phyloP scores from a whole-genome alignment of 2,329 filamentous ascomycete species.

The Aspergillus luchuensis region DNA sequence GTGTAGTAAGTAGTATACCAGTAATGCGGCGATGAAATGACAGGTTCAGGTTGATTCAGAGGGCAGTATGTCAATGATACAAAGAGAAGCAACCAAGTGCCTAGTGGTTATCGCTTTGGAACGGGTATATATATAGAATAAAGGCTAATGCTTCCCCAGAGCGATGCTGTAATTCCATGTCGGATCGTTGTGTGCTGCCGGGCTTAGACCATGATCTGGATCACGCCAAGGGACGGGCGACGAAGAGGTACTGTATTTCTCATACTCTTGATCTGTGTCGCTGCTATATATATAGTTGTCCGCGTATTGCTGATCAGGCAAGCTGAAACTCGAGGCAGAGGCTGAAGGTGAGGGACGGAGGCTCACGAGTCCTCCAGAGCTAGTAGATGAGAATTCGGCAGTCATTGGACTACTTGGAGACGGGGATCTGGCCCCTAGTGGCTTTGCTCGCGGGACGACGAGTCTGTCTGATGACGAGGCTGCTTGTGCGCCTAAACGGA shows the following conservation, averaged over 20 bases:
- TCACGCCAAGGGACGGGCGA: conserved; percentile 13
- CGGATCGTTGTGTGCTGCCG: conserved; percentile 17
- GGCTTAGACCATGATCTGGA: conserved; percentile 14
- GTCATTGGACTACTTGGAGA: not conserved
- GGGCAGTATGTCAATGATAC: not conserved
- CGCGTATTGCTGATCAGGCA: conserved; percentile 6
- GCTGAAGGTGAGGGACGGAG: conserved; percentile 11
- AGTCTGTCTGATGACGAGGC: conserved; percentile 1
- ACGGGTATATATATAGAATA: not conserved
- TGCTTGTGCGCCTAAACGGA: not conserved
- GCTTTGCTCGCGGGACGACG: conserved; percentile 11
- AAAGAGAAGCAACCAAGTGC: not conserved
- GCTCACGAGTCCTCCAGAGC: conserved; percentile 12
- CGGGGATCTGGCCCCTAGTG: conserved; percentile 5
- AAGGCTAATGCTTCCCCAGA: not conserved
- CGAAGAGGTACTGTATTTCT: conserved; percentile 8
- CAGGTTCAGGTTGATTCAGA: not conserved
- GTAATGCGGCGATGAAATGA: not conserved
- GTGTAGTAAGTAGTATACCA: not conserved
- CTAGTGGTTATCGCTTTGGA: not conserved
- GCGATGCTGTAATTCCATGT: conserved; percentile 20
- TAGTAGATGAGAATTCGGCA: not conserved
- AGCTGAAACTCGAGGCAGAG: conserved; percentile 14
- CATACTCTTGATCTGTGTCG: conserved; percentile 22
- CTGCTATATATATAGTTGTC: conserved; percentile 15